A percentile compares a stretch with the other conserved stretches of the same genome.
Evolutionary conservation across 148 eudicot genomes (phyloP).

Genomic region (Nepenthes mirabilis): DNA sequence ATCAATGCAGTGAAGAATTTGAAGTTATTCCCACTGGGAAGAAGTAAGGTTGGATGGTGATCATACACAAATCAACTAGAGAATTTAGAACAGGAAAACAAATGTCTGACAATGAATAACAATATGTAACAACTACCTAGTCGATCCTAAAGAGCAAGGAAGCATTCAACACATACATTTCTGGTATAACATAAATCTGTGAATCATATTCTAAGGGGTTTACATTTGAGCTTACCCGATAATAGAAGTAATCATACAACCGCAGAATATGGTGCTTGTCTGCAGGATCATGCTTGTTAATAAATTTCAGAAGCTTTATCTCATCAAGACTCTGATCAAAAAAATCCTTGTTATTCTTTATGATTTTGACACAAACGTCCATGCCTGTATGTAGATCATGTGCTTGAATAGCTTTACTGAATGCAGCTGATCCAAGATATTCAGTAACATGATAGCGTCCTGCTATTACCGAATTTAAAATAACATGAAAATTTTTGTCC

Average conservation of each 20-base stretch:
- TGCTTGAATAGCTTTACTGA: slow-evolving; percentile 99
- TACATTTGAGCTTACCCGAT: slow-evolving; percentile 57
- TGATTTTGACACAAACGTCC: slow-evolving; percentile 98
- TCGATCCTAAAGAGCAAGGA: background rate
- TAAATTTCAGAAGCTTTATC: slow-evolving; percentile 92
- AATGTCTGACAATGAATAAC: background rate
- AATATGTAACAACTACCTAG: background rate
- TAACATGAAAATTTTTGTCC: slow-evolving; percentile 94
- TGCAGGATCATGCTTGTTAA: slow-evolving; percentile 91
- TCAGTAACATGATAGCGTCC: slow-evolving; percentile 99
- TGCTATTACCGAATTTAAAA: slow-evolving; percentile 83
- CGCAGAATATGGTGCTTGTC: slow-evolving; percentile 92
- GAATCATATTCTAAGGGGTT: background rate
- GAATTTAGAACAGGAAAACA: too few species aligned
- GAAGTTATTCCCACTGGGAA: too few species aligned
- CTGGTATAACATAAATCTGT: too few species aligned
- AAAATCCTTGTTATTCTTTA: slow-evolving; percentile 97
- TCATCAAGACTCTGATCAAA: slow-evolving; percentile 99
- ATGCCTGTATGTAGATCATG: slow-evolving; percentile 97
- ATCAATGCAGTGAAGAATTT: too few species aligned
- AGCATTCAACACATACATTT: background rate
- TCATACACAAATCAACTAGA: too few species aligned
- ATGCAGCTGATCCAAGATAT: slow-evolving; percentile 99
- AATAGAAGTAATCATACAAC: slow-evolving; percentile 91
- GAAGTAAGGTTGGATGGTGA: too few species aligned